Conservation (phyloP, 257 asterid species). For the Nyctanthes arbortristis region DNA sequence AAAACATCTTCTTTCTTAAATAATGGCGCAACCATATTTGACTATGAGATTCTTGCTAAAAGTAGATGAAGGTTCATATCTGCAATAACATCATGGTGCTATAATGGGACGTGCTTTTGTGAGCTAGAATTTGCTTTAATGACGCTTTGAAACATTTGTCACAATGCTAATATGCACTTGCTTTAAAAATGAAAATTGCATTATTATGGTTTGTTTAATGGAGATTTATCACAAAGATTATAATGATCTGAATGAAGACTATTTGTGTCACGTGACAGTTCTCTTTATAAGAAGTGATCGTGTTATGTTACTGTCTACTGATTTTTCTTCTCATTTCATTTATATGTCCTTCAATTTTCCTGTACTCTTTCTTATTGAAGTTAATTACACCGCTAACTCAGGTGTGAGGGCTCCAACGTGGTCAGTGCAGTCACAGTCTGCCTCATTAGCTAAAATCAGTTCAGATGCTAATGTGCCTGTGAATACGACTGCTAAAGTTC, state of each 20-base stretch:
- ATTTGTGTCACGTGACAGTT: neutral
- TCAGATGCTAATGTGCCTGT: conserved; percentile 52
- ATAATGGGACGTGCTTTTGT: conserved; percentile 7
- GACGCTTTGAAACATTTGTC: neutral
- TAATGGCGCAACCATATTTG: conserved; percentile 6
- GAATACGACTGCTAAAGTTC: conserved; percentile 52
- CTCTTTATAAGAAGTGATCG: neutral
- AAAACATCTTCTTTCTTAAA: conserved; percentile 1
- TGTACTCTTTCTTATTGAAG: conserved; percentile 39
- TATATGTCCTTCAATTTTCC: conserved; percentile 8
- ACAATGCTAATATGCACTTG: neutral
- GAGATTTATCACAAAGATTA: neutral
- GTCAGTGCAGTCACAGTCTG: conserved; percentile 67
- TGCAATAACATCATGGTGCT: conserved; percentile 14
- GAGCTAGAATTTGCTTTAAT: conserved; percentile 2
- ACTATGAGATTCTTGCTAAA: conserved; percentile 7
- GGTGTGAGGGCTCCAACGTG: conserved; percentile 65
- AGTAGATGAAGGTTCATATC: conserved; percentile 11
- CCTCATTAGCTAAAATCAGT: conserved; percentile 46
- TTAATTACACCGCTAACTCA: conserved; percentile 51
- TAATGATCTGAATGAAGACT: conserved; percentile 12
- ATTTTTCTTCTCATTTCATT: conserved; percentile 19
- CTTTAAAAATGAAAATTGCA: conserved; percentile 12
- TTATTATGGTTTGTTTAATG: neutral
- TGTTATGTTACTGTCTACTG: conserved; percentile 19